Conservation (phyloP, 306 rosid species). For the Delonix regia region DNA sequence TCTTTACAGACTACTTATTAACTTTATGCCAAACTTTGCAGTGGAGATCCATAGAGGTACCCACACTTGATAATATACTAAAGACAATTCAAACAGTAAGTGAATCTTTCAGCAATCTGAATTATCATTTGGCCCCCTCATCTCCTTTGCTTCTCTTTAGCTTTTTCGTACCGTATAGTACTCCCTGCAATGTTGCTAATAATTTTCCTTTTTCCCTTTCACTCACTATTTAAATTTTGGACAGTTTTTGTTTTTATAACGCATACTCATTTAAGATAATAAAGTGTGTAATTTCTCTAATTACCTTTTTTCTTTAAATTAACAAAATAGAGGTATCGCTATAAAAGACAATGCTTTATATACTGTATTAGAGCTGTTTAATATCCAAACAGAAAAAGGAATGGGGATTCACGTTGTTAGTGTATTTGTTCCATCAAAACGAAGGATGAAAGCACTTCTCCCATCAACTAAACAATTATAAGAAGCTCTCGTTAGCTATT, state of each 20-base stretch:
- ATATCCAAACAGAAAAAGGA: background rate
- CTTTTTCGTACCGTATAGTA: no score
- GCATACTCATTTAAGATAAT: no score
- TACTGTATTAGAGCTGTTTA: background rate
- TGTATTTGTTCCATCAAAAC: background rate
- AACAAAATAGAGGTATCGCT: background rate
- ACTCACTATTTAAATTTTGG: no score
- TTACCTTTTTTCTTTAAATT: background rate
- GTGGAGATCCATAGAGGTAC: background rate
- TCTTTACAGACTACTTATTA: background rate
- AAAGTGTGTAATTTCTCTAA: background rate
- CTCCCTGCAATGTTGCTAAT: no score
- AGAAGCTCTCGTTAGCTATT: no score
- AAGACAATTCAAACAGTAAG: no score
- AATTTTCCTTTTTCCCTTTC: no score
- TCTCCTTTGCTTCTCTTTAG: no score
- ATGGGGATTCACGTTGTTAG: background rate
- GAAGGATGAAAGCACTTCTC: background rate
- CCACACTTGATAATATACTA: background rate
- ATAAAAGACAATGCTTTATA: background rate
- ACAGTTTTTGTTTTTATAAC: no score
- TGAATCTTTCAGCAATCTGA: background rate
- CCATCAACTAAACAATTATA: background rate
- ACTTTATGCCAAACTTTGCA: background rate
- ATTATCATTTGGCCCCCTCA: no score